These are phyloP conservation scores for Penicillium malachiteum DNA, from an alignment of 495 filamentous ascomycete genomes.

Conservation along the genomic window DNA sequence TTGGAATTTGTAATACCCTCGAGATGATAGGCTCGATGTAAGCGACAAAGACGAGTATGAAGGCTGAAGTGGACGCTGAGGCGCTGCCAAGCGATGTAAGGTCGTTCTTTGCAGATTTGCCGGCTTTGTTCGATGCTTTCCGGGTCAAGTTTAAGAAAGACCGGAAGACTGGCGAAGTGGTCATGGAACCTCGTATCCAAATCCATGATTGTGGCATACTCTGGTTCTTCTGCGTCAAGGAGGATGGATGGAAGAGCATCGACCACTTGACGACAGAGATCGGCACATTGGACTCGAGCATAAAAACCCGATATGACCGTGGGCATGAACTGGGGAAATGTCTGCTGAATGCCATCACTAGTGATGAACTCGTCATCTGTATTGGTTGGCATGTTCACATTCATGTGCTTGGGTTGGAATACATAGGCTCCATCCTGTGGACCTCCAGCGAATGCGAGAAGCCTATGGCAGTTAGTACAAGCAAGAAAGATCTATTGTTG, in stretches of 20 bases:
- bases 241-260: slow-evolving; percentile 25
- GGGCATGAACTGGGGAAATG: slow-evolving; percentile 15
- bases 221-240: slow-evolving; percentile 18
- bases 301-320: slow-evolving; percentile 27
- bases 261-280: slow-evolving; percentile 30
- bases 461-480: slow-evolving; percentile 16
- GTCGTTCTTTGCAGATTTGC: slow-evolving; percentile 20
- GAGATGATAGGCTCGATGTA: slow-evolving; percentile 32
- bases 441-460: slow-evolving; percentile 25
- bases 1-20: slow-evolving; percentile 24
- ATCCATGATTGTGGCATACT: slow-evolving; percentile 24
- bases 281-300: slow-evolving; percentile 20
- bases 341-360: slow-evolving; percentile 3
- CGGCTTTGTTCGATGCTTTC: slow-evolving; percentile 21
- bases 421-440: slow-evolving; percentile 27
- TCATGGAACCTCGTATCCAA: slow-evolving; percentile 23
- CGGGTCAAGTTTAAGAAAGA: slow-evolving; percentile 21
- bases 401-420: slow-evolving; percentile 33
- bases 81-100: slow-evolving; percentile 27
- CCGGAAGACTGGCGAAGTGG: slow-evolving; percentile 18
- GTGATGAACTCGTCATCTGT: slow-evolving; percentile 29
- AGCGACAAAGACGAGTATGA: slow-evolving; percentile 27
- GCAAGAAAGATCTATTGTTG: not conserved
- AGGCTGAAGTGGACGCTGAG: slow-evolving; percentile 22
- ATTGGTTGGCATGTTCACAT: slow-evolving; percentile 28